Conservation (phyloP, 352 stramenopile genomes). For the Phytophthora idaei region DNA sequence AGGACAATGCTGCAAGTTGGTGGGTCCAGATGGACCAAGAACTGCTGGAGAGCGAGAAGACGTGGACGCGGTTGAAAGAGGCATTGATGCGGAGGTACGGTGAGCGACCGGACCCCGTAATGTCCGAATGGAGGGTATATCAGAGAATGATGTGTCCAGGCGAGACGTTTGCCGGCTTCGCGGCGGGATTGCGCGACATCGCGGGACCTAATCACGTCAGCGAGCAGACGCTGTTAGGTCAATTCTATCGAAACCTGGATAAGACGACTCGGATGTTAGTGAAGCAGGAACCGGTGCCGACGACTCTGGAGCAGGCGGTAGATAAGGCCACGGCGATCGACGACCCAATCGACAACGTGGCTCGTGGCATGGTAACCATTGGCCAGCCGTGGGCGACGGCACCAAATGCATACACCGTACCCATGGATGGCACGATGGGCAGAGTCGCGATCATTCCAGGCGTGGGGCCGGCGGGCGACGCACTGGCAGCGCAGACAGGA, state of each 20-base stretch:
- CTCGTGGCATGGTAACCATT: not conserved
- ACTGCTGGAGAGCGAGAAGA: not conserved
- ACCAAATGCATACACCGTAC: not conserved
- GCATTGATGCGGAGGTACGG: not conserved
- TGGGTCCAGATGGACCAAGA: conserved; percentile 9
- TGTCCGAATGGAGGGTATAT: conserved; percentile 4
- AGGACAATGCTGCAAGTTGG: not conserved
- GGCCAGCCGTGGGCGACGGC: conserved; percentile 3
- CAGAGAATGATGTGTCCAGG: not conserved
- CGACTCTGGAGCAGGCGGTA: conserved; percentile 1
- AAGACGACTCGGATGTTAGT: conserved; percentile 3
- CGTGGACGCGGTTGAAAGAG: conserved; percentile 1
- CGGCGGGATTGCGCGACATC: not conserved
- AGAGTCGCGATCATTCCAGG: not conserved
- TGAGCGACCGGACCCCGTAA: not conserved
- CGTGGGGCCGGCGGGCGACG: not conserved
- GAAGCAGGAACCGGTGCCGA: not conserved
- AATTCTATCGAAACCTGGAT: conserved; percentile 11
- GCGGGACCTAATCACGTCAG: not conserved
- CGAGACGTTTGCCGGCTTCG: conserved; percentile 10
- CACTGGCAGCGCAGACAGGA: not conserved
- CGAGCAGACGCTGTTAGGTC: not conserved
- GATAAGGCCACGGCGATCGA: conserved; percentile 10
- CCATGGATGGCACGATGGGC: not conserved
- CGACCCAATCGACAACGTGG: conserved; percentile 4